phyloP scores from a whole-genome alignment of 805 yeast species.

The Lachancea thermotolerans region DNA sequence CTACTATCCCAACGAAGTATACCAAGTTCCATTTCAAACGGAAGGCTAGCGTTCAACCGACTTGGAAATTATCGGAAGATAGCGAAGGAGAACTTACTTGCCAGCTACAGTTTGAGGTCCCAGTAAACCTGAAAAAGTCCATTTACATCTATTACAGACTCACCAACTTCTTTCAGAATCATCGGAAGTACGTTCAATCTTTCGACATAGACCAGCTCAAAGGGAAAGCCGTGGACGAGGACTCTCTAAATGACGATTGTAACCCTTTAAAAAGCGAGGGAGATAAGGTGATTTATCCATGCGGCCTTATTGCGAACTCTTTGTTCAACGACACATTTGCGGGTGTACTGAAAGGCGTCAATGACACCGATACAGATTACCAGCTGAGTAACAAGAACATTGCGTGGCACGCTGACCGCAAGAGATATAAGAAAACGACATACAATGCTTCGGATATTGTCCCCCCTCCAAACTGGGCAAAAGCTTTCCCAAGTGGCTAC shows the following conservation, averaged over 20 bases:
- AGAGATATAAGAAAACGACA: slow-evolving; percentile 56
- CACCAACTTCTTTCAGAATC: slow-evolving; percentile 91
- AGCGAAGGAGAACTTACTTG: slow-evolving; percentile 40
- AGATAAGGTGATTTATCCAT: slow-evolving; percentile 55
- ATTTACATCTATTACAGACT: slow-evolving; percentile 74
- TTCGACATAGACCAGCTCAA: slow-evolving; percentile 73
- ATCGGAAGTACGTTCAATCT: slow-evolving; percentile 85
- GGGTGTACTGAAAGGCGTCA: slow-evolving; percentile 36
- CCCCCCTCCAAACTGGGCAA: slow-evolving; percentile 82
- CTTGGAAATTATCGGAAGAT: slow-evolving; percentile 55
- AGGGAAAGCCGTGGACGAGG: slow-evolving; percentile 59
- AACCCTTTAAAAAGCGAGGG: slow-evolving; percentile 32
- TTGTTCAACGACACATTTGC: slow-evolving; percentile 70
- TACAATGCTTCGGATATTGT: slow-evolving; percentile 55
- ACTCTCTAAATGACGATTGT: slow-evolving; percentile 40
- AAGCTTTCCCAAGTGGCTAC: slow-evolving; percentile 66
- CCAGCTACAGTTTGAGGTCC: slow-evolving; percentile 62
- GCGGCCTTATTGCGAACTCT: slow-evolving; percentile 79
- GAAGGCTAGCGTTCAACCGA: slow-evolving; percentile 35
- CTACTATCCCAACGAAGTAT: slow-evolving; percentile 53
- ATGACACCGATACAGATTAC: slow-evolving; percentile 30
- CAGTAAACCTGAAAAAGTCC: slow-evolving; percentile 63
- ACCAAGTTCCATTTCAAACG: slow-evolving; percentile 55
- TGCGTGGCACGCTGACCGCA: slow-evolving; percentile 65
- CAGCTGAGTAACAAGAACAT: slow-evolving; percentile 48